These are phyloP conservation scores for Dothideomycetes sp. DNA, from an alignment of 2,329 filamentous ascomycete genomes.

Conservation along the genomic window DNA sequence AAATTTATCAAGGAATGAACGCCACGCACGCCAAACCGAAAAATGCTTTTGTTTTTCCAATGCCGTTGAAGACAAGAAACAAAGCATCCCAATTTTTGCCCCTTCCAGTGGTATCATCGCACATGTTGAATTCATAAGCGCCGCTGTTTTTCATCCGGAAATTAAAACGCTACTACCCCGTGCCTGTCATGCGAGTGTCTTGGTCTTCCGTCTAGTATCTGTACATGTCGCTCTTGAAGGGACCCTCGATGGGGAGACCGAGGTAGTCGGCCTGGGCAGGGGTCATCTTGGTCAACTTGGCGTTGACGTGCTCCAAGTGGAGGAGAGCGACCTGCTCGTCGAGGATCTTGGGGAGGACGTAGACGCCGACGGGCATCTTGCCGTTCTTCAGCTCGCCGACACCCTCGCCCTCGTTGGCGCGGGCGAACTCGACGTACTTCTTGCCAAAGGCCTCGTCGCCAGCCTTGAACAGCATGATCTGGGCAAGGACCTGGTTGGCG, in stretches of 20 bases:
- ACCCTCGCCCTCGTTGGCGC: constrained; percentile 23
- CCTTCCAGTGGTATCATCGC: constrained; percentile 42
- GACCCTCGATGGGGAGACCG: constrained; percentile 71
- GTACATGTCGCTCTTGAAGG: constrained; percentile 93
- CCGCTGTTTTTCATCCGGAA: constrained; percentile 5
- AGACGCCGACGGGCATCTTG: constrained; percentile 82
- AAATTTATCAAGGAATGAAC: neutral
- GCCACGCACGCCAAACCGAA: constrained; percentile 1
- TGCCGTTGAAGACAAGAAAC: constrained; percentile 51
- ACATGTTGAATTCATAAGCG: constrained; percentile 25
- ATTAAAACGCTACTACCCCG: constrained; percentile 7
- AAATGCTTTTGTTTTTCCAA: constrained; percentile 16
- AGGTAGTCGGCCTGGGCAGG: constrained; percentile 90
- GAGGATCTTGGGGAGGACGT: constrained; percentile 95
- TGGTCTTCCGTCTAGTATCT: constrained; percentile 48
- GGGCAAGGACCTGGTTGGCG: constrained; percentile 99
- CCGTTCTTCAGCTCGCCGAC: constrained; percentile 49
- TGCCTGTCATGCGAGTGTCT: neutral
- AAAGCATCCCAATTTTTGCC: constrained; percentile 41
- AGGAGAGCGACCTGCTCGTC: constrained; percentile 97
- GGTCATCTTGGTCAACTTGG: constrained; percentile 79
- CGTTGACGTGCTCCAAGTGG: constrained; percentile 88
- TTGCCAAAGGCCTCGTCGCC: constrained; percentile 74
- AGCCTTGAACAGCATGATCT: constrained; percentile 97
- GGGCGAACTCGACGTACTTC: constrained; percentile 93